Base-by-base conservation (phyloP, 2,329 filamentous ascomycete genomes). In the Botrytis fabae region DNA sequence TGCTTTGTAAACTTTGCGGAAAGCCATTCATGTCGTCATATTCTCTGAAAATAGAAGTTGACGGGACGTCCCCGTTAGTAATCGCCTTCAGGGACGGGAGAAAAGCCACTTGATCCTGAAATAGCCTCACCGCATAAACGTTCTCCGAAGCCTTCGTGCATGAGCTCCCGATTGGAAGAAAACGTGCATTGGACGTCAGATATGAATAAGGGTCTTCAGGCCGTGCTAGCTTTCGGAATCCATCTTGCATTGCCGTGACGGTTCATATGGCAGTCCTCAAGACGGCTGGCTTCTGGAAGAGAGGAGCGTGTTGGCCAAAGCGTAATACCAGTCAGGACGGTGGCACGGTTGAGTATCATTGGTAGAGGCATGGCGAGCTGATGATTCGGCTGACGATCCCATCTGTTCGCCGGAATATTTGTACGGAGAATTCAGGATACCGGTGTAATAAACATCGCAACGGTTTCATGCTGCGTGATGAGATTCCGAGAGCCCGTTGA, bases 171-270 rank as follows among this genome's bases (percentile, higher is more conserved):
- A 22, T 32, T 38, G 35, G 35, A 42, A 22, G 38, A 57, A 25
- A 22, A 28, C 28, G 18, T 32, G 28, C 42, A 42, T 28, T 25
- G 57, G 35, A 32, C n/a, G 18, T 57, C 35, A 42, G 25, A 40
- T 22, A 32, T 42, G 32, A 42, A 25, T 38, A 38, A 38, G 18
- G 35, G 9, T 28, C 57, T 28, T 20, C 48, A 38, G 65, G 48
- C 65, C n/a, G 35, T 51, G 46, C 48, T 32, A 42, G 35, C 35
- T 42, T 42, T 68, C 65, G 65, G 65, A 25, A 57, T 35, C 35
- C 12, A 57, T 57, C 48, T 42, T 68, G 48, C 20, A 68, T 68
- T 57, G 35, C 65, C 35, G 46, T 66, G 25, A 54, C 54, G 25
- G 20, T 57, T 20, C 10, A 48, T 32, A 25, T 10, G 6, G 44